Percentiles rank a stretch among this genome's conserved stretches.
Conservation (phyloP, 768 basidiomycete genomes). For the Leccinum fibrillosum region DNA sequence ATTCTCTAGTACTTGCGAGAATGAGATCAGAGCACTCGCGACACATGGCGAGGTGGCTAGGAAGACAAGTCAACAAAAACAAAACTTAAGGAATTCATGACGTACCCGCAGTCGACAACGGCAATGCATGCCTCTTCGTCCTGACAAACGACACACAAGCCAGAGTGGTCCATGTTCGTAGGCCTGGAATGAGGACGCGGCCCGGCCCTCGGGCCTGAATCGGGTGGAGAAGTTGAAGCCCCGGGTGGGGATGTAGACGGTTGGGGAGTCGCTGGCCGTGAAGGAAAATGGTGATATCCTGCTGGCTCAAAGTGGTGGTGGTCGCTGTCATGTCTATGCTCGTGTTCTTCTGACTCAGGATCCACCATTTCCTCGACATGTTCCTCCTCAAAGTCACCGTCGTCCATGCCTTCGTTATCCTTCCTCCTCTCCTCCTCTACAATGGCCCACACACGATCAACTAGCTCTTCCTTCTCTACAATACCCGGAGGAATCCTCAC, state of each 20-base stretch:
- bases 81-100: slow-evolving; percentile 13
- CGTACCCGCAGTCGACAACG: slow-evolving; percentile 91
- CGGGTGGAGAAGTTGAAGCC: slow-evolving; percentile 29
- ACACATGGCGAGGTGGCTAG: slow-evolving; percentile 80
- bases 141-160: slow-evolving; percentile 89
- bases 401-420: slow-evolving; percentile 40
- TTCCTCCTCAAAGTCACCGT: slow-evolving; percentile 12
- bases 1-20: slow-evolving; percentile 78
- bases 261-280: slow-evolving; percentile 15
- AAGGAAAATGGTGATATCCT: not conserved
- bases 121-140: slow-evolving; percentile 94
- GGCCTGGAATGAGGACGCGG: slow-evolving; percentile 26
- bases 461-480: slow-evolving; percentile 87
- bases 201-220: slow-evolving; percentile 35
- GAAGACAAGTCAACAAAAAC: slow-evolving; percentile 1
- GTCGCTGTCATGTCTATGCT: slow-evolving; percentile 3
- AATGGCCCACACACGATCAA: slow-evolving; percentile 59
- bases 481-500: slow-evolving; percentile 51
- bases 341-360: slow-evolving; percentile 15
- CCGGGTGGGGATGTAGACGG: slow-evolving; percentile 17
- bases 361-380: slow-evolving; percentile 12
- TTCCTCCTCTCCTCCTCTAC: slow-evolving; percentile 62
- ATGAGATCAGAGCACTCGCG: slow-evolving; percentile 74
- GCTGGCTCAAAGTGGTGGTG: not conserved
- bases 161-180: slow-evolving; percentile 52